Base-by-base conservation (phyloP, 371 early-diverging fungal genomes). In the Saksenaea vasiformis region DNA sequence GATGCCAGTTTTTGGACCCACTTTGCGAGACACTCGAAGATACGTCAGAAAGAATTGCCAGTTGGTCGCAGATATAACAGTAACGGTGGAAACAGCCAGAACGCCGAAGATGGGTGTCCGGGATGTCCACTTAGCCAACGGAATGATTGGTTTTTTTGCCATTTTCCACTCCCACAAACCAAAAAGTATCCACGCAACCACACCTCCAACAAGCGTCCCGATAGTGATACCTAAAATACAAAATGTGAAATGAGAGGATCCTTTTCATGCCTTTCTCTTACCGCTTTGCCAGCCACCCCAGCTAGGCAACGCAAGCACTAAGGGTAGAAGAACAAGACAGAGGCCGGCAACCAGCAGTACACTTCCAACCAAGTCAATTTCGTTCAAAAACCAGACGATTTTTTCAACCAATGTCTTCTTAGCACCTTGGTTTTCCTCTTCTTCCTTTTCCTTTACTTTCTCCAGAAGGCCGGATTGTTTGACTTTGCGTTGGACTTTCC, bases 91-190 rank as follows among this genome's bases (percentile, higher is more conserved):
- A 34, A 60, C 43, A 38, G 73, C 74, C 54, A 78, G 26, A 14
- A 84, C 69, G 47, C 79, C 85, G 39, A 72, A 73, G 37, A 84
- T 43, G 26, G 74, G 78, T 3, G 85, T 82, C 36, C 69, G 62
- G 54, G 71, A 75, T 7, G 67, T 39, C 82, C 85, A 84, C 54
- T 72, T 76, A 11, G 62, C 66, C 59, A 80, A 61, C 7, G 58
- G 58, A 4, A 57, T 36, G 10, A 57, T 17, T 22, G 58, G 58
- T 13, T 41, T 36, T 2, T 14, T 5, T 7, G 58, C 58, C 4
- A 38, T 17, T 27, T 27, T 36, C 39, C 39, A 38, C 9, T 57
- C 58, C 58, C 58, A 57, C 17, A 57, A 14, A 17, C 58, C 36
- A 2, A 57, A 38, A 13, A 19, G 24, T 34, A 57, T 38, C 62